Evolutionary conservation across 257 asterid species (phyloP).

Genomic region (Phtheirospermum japonicum): DNA sequence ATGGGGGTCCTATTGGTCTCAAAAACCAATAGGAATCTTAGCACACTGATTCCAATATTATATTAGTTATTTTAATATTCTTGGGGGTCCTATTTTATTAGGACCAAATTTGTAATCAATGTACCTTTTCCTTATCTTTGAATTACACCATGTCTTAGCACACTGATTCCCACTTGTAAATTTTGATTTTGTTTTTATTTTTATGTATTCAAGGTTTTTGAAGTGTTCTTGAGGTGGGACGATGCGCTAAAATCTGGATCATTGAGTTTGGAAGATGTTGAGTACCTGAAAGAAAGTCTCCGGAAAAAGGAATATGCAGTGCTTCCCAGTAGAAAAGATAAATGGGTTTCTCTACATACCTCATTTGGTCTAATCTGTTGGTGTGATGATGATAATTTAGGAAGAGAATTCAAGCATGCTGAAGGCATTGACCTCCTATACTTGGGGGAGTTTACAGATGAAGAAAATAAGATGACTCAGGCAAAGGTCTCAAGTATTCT

Average conservation of each 20-base stretch:
- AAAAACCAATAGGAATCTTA: no score
- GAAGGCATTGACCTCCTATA: conserved; percentile 60
- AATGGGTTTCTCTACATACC: conserved; percentile 89
- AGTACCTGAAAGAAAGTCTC: conserved; percentile 58
- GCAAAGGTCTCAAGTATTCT: conserved; percentile 47
- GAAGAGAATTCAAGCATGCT: conserved; percentile 60
- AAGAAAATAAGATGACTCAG: conserved; percentile 46
- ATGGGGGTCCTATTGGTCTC: no score
- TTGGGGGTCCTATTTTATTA: no score
- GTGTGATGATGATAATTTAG: conserved; percentile 70
- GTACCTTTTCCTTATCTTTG: no score
- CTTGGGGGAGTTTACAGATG: conserved; percentile 56
- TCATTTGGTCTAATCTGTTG: conserved; percentile 84
- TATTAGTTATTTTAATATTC: no score
- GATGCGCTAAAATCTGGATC: conserved; percentile 68
- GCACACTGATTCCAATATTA: no score
- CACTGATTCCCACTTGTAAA: no score
- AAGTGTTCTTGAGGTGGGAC: conserved; percentile 70
- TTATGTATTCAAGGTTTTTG: conserved; percentile 53
- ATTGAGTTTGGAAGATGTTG: conserved; percentile 61
- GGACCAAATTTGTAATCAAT: no score
- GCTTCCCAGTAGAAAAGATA: conserved; percentile 86
- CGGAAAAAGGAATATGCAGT: conserved; percentile 54
- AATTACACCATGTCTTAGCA: no score
- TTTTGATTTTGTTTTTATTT: conserved; percentile 12